Base-by-base conservation (phyloP, 2,329 filamentous ascomycete species). In the Fusarium sp. region DNA sequence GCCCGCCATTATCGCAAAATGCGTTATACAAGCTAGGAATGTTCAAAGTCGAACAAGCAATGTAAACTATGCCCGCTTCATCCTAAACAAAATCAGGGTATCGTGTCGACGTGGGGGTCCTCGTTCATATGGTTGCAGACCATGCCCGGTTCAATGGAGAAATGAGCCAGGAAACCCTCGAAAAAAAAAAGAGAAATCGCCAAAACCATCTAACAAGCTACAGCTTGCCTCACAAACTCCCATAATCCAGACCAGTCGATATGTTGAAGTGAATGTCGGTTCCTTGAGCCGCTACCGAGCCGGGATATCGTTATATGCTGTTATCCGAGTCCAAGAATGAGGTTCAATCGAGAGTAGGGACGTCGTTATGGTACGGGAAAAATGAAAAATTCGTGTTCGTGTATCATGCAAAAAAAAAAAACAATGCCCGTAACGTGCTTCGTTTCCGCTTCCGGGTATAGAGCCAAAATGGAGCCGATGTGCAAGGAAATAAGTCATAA, bases 1-100 rank as follows among this genome's bases (percentile, higher is more conserved):
- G 17, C 33, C 36, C 40, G 31, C 22, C 18, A 38, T 43, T 7
- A n/a, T 10, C n/a, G 14, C 14, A 24, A 42, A 10, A 22, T 26
- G 42, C n/a, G n/a, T n/a, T 17, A 8, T 28, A 39, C 10, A 55
- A 40, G 33, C 43, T 18, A 18, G 44, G 34, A 28, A 34, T 45
- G 18, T 55, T 28, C 40, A 50, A 55, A 44, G 36, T 45, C 20
- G 54, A 49, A 39, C 40, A 48, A 38, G 13, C 31, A 33, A 48
- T 26, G 20, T 49, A 44, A 49, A 45, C 38, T 45, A 26, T 22
- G 26, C 33, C 31, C 56, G 52, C 49, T 42, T 68, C 67, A 67
- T 73, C 68, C 69, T 52, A 63, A 40, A 68, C 67, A 69, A 66
- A 67, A 58, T 63, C 45, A 62, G 66, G 68, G 68, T 74, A 75